These are phyloP conservation scores for Backusella psychrophila DNA, from an alignment of 192 early-diverging fungal genomes.

Conservation along the genomic window DNA sequence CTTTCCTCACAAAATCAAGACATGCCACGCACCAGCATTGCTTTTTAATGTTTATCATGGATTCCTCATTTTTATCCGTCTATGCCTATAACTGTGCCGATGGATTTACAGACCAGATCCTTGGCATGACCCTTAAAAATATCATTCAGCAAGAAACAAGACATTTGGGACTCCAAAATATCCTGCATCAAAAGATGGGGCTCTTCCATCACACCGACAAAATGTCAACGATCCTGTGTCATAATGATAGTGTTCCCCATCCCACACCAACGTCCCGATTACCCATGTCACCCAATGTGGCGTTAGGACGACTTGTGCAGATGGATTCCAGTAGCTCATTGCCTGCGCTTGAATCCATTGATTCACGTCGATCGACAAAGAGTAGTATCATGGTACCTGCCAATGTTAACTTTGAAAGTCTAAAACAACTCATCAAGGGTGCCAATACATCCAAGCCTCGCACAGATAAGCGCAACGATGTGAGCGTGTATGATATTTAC, in stretches of 20 bases:
- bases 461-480: neutral
- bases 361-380: neutral
- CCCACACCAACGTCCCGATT: neutral
- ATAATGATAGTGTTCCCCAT: neutral
- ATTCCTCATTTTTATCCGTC: conserved; percentile 37
- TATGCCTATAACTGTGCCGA: conserved; percentile 57
- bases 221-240: conserved; percentile 23
- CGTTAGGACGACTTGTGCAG: conserved; percentile 16
- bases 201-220: conserved; percentile 51
- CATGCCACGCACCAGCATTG: conserved; percentile 32
- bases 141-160: conserved; percentile 49
- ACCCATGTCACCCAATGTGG: conserved; percentile 14
- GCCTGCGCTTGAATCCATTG: neutral
- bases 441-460: conserved; percentile 3
- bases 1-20: conserved; percentile 9
- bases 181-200: conserved; percentile 61
- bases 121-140: conserved; percentile 36
- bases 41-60: conserved; percentile 48
- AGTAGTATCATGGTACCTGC: neutral
- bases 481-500: conserved; percentile 6
- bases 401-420: conserved; percentile 12
- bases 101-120: conserved; percentile 44
- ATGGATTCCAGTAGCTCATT: neutral
- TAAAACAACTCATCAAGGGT: conserved; percentile 12
- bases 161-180: conserved; percentile 45